Conservation (phyloP, 129 eudicot genomes). For the Flaveria linearis region DNA sequence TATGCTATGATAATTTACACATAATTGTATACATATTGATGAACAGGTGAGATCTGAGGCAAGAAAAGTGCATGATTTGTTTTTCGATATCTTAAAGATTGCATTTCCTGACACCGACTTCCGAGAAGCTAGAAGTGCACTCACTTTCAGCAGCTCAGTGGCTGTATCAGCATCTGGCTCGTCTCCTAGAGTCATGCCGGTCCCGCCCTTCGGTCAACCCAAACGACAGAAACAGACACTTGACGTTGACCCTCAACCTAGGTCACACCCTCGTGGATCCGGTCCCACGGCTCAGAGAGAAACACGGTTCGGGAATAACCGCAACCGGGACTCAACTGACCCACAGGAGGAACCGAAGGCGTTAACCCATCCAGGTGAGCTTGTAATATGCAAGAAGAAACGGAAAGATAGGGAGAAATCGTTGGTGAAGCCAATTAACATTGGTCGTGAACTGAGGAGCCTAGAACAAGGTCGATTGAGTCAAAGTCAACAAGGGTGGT, state of each 20-base stretch:
- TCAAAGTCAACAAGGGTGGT: slow-evolving; percentile 38
- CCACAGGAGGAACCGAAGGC: slow-evolving; percentile 53
- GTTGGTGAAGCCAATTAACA: slow-evolving; percentile 31
- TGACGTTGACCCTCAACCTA: slow-evolving; percentile 52
- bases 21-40: slow-evolving; percentile 7
- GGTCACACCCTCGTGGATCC: slow-evolving; percentile 53
- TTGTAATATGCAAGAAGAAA: slow-evolving; percentile 91
- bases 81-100: slow-evolving; percentile 75
- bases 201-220: slow-evolving; percentile 39
- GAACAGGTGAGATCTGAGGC: slow-evolving; percentile 89
- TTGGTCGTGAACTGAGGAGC: slow-evolving; percentile 55
- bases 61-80: slow-evolving; percentile 83
- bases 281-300: slow-evolving; percentile 45
- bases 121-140: slow-evolving; percentile 73
- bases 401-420: slow-evolving; percentile 88
- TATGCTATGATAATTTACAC: neutral
- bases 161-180: slow-evolving; percentile 45
- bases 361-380: slow-evolving; percentile 89
- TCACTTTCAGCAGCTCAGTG: slow-evolving; percentile 59
- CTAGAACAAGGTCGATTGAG: slow-evolving; percentile 51
- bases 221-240: slow-evolving; percentile 54
- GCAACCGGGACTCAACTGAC: slow-evolving; percentile 38
- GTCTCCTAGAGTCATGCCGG: slow-evolving; percentile 49
- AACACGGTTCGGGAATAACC: slow-evolving; percentile 53
- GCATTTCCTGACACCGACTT: slow-evolving; percentile 77